A percentile compares a stretch with the other conserved stretches of the same genome.
phyloP scores from a whole-genome alignment of 2,329 filamentous ascomycete species.

The Aphanocladium album region DNA sequence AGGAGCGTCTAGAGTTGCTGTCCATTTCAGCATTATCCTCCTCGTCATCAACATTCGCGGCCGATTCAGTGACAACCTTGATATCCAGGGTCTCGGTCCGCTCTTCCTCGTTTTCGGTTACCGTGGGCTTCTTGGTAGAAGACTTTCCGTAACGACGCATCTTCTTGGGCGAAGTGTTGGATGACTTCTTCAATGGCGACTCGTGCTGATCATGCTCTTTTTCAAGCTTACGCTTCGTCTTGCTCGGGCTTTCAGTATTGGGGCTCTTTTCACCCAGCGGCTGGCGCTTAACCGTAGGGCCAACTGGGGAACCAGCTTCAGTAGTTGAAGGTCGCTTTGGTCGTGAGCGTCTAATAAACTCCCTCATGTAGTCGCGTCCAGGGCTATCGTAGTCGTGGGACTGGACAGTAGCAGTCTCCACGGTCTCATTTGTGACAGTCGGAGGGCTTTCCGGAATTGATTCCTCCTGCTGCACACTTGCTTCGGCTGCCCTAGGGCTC shows the following conservation, averaged over 20 bases:
- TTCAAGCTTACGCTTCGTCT: conserved; percentile 29
- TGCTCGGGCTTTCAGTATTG: conserved; percentile 29
- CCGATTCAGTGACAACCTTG: neutral
- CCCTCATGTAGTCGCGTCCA: conserved; percentile 29
- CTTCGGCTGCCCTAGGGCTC: neutral
- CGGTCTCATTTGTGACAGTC: neutral
- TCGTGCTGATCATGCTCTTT: conserved; percentile 16
- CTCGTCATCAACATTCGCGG: conserved; percentile 5
- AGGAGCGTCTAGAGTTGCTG: conserved; percentile 26
- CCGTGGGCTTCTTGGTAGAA: neutral
- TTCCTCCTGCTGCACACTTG: neutral
- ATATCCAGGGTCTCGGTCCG: conserved; percentile 3
- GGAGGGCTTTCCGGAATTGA: conserved; percentile 4
- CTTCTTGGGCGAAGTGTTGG: conserved; percentile 23
- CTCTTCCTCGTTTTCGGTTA: neutral
- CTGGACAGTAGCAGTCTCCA: neutral
- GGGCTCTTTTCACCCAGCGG: conserved; percentile 32
- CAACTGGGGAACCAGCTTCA: conserved; percentile 28
- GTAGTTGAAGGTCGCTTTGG: conserved; percentile 25
- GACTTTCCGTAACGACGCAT: conserved; percentile 18
- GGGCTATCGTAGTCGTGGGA: conserved; percentile 27
- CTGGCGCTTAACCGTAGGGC: conserved; percentile 21
- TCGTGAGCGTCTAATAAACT: conserved; percentile 31
- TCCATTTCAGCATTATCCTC: conserved; percentile 17
- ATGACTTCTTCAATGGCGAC: conserved; percentile 19